Evolutionary conservation across 345 rosid species (phyloP), one percentile per base, ranked within the genome.

Genomic region (Syzygium jambos): DNA sequence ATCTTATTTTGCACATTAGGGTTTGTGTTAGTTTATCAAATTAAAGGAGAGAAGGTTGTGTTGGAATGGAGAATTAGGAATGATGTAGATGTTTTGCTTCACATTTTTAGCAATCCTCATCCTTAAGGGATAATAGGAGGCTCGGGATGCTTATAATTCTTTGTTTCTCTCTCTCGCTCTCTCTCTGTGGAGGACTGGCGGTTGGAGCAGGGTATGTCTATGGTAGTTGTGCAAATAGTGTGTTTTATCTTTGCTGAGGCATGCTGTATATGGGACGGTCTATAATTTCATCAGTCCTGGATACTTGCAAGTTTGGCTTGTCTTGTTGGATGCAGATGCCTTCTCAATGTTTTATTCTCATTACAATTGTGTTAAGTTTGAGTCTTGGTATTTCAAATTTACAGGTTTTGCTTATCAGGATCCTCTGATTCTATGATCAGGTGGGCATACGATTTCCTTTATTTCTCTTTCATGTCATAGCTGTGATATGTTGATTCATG

Each of bases 371-470:
- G 78, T 86, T 87, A 57, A 85, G 29, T 85, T 86, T 87, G 77
- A 87, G 29, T 84, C 88, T 85, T 80, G 12, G 86, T 52, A 51
- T 83, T 85, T 89, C 82, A 85, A 88, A 87, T 61, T 92, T 92
- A 57, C 94, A 98, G 99, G 93, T 98, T 77, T 92, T 98, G 99
- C 93, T 93, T 98, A 90, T 98, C 99, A 83, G 99, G 99, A 41
- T 96, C 99, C 54, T 98, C 99, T 51, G 99, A 98, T 93, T 96
- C 98, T 82, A 96, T 98, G 99, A 98, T 98, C 92, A 96, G 99
- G 99, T 98, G 61, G 78, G 85, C 43, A 86, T 84, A 11, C 53
- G 57, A 82, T 84, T 54, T 89, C 85, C 86, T 84, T 77, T 89
- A 73, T 89, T 43, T 51, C 59, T 57, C 87, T 85, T 86, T 30